These are phyloP conservation scores for Trametopsis cervina DNA, from an alignment of 768 basidiomycete species.

Conservation along the genomic window DNA sequence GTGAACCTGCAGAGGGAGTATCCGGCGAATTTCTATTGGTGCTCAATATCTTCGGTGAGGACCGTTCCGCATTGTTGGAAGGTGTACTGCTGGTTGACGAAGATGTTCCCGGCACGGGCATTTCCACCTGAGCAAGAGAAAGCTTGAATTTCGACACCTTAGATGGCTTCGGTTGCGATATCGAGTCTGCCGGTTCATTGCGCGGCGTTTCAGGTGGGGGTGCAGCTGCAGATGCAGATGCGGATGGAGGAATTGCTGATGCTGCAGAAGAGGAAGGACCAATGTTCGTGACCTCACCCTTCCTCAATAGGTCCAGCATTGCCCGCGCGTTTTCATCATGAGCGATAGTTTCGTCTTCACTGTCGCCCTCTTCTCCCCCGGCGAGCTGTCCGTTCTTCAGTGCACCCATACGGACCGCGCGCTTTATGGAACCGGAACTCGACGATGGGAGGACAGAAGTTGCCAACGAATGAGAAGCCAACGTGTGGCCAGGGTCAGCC, in stretches of 20 bases:
- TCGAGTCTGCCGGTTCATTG: neutral
- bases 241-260: neutral
- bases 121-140: constrained; percentile 1
- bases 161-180: neutral
- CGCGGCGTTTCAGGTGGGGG: neutral
- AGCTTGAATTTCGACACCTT: constrained; percentile 23
- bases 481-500: constrained; percentile 9
- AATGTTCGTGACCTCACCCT: constrained; percentile 25
- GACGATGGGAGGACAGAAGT: constrained; percentile 25
- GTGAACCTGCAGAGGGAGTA: constrained; percentile 9
- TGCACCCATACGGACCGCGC: constrained; percentile 25
- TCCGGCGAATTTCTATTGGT: constrained; percentile 11
- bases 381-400: constrained; percentile 23
- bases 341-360: constrained; percentile 18
- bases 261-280: constrained; percentile 14
- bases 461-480: constrained; percentile 25
- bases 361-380: constrained; percentile 25
- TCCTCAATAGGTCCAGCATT: constrained; percentile 22
- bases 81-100: constrained; percentile 16
- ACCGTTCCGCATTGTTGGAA: constrained; percentile 8
- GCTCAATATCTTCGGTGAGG: constrained; percentile 19
- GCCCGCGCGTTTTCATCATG: constrained; percentile 15
- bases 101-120: constrained; percentile 3
- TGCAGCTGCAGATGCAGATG: neutral
- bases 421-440: constrained; percentile 17